phyloP scores from a whole-genome alignment of 345 rosid genomes.

The Aquilaria sinensis region DNA sequence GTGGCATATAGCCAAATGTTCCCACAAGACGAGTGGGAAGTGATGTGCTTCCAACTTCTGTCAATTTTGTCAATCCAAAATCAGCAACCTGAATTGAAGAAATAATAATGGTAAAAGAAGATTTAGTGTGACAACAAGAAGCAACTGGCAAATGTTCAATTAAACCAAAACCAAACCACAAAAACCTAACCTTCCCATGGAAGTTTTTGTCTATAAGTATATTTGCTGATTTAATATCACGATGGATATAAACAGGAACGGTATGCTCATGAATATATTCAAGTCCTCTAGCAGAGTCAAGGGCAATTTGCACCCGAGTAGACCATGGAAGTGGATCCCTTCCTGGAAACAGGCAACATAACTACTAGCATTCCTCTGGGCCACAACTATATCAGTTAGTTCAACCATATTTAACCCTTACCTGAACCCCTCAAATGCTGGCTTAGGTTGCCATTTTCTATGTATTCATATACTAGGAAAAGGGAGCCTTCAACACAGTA shows the following conservation, averaged over 20 bases:
- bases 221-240: constrained; percentile 95
- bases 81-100: constrained; percentile 69
- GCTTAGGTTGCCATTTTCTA: constrained; percentile 92
- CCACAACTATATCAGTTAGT: constrained; percentile 1
- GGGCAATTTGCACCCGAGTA: constrained; percentile 85
- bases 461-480: constrained; percentile 78
- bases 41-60: constrained; percentile 72
- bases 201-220: constrained; percentile 84
- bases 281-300: constrained; percentile 99
- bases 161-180: constrained; percentile 1
- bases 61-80: constrained; percentile 87
- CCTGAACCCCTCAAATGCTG: constrained; percentile 91
- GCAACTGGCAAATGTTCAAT: constrained; percentile 7
- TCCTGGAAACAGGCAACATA: constrained; percentile 33
- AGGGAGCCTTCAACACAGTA: constrained; percentile 94
- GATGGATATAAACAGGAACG: constrained; percentile 94
- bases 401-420: constrained; percentile 17
- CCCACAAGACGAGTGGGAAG: constrained; percentile 79
- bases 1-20: constrained; percentile 99
- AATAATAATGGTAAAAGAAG: constrained; percentile 1
- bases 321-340: constrained; percentile 80
- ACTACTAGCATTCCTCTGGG: constrained; percentile 7
- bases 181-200: constrained; percentile 62
- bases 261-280: constrained; percentile 98
- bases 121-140: constrained; percentile 6